These are phyloP conservation scores for Pseudomicrostroma phylloplanum DNA, from an alignment of 1,284 basidiomycete genomes.

Conservation along the genomic window DNA sequence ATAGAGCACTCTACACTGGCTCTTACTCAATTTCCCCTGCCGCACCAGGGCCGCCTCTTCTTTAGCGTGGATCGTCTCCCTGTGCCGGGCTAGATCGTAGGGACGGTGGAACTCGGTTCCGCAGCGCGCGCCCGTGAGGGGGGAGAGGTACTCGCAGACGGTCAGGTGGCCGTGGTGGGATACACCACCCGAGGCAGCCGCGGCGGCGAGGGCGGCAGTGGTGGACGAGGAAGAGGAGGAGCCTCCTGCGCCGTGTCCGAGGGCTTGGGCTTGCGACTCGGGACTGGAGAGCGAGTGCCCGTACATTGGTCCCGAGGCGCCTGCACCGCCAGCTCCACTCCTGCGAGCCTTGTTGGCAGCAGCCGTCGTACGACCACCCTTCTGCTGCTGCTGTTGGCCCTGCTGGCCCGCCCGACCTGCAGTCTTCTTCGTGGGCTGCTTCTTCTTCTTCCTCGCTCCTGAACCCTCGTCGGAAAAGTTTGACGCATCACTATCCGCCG, in stretches of 20 bases:
- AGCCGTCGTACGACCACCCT: neutral
- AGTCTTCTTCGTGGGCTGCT: too few species aligned
- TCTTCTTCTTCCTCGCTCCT: neutral
- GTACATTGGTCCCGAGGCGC: neutral
- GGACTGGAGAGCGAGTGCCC: too few species aligned
- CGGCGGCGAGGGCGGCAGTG: constrained; percentile 5
- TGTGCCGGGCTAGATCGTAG: constrained; percentile 47
- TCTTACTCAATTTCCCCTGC: constrained; percentile 33
- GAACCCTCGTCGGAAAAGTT: neutral
- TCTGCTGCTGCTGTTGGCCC: neutral
- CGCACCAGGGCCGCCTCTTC: constrained; percentile 43
- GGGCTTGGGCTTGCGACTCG: constrained; percentile 6
- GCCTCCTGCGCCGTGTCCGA: neutral
- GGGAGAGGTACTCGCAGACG: constrained; percentile 45
- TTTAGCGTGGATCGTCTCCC: constrained; percentile 46
- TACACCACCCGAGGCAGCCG: neutral
- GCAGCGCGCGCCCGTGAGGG: constrained; percentile 34
- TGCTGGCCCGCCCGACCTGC: too few species aligned
- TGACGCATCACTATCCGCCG: too few species aligned
- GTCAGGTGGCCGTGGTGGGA: constrained; percentile 2
- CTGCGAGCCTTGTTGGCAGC: constrained; percentile 2
- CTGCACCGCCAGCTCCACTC: neutral
- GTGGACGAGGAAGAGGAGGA: neutral
- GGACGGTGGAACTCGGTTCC: constrained; percentile 47
- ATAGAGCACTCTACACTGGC: constrained; percentile 45